These are phyloP conservation scores for Juglanconis oblonga DNA, from an alignment of 2,329 filamentous ascomycete species.

Conservation along the genomic window DNA sequence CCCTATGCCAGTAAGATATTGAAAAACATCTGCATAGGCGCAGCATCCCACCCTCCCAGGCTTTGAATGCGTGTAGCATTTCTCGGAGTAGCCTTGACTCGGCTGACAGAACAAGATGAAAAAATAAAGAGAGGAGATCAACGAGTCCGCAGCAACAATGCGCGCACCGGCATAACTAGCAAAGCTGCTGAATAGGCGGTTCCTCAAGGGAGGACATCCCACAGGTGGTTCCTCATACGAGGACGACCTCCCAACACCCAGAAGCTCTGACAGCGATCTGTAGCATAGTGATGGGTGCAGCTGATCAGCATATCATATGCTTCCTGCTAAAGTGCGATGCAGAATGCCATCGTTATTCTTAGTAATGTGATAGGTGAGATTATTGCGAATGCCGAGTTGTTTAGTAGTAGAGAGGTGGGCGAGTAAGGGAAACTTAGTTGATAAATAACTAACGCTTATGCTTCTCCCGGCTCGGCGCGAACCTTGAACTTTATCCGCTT, in stretches of 20 bases:
- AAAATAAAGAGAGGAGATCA: background rate
- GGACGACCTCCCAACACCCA: background rate
- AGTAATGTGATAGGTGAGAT: too few relatives aligned
- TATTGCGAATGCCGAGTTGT: too few relatives aligned
- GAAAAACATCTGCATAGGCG: background rate
- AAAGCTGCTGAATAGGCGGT: background rate
- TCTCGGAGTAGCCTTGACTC: background rate
- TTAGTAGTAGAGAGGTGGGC: too few relatives aligned
- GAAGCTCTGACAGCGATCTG: background rate
- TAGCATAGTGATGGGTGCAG: background rate
- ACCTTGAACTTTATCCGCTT: too few relatives aligned
- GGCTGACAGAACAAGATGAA: background rate
- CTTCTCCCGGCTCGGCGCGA: too few relatives aligned
- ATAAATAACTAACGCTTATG: too few relatives aligned
- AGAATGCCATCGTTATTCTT: too few relatives aligned
- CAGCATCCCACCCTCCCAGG: background rate
- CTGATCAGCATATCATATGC: background rate
- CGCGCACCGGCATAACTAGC: background rate
- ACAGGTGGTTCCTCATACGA: background rate
- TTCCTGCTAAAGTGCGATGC: too few relatives aligned
- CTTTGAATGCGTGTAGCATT: background rate
- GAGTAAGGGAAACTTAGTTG: too few relatives aligned
- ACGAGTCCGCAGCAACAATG: background rate
- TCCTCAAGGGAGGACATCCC: background rate
- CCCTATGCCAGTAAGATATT: too few relatives aligned